These are phyloP conservation scores for Cytospora piceicola DNA, from an alignment of 2,329 filamentous ascomycete genomes.

Conservation along the genomic window DNA sequence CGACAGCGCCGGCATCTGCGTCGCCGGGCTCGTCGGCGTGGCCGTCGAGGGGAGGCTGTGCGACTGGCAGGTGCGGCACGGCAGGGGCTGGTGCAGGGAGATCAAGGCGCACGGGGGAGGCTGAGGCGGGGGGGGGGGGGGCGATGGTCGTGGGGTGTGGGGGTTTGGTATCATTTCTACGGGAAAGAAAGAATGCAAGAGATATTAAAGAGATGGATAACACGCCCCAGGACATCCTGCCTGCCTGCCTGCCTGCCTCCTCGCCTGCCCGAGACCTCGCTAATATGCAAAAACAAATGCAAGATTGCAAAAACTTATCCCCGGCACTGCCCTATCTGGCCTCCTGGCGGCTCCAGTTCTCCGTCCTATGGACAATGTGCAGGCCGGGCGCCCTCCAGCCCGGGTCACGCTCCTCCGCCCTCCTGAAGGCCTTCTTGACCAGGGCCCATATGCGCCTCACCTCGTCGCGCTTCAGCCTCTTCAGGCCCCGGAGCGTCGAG, in stretches of 20 bases:
- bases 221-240: not conserved
- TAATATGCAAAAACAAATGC: not conserved
- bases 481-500: slow-evolving; percentile 21
- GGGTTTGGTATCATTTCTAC: not conserved
- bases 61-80: slow-evolving; percentile 79
- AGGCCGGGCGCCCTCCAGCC: slow-evolving; percentile 22
- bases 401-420: slow-evolving; percentile 13
- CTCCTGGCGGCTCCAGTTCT: slow-evolving; percentile 26
- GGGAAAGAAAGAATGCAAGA: no score
- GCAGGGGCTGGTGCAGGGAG: slow-evolving; percentile 72
- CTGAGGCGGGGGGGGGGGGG: no score
- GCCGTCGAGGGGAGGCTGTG: slow-evolving; percentile 80
- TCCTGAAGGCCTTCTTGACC: slow-evolving; percentile 22
- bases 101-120: slow-evolving; percentile 47
- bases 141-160: no score
- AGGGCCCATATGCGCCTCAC: slow-evolving; percentile 29
- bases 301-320: not conserved
- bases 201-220: not conserved
- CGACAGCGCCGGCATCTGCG: slow-evolving; percentile 87
- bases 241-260: not conserved
- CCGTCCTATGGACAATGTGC: slow-evolving; percentile 28
- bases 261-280: not conserved
- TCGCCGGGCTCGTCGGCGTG: slow-evolving; percentile 85
- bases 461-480: slow-evolving; percentile 27
- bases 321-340: slow-evolving; percentile 6